These are phyloP conservation scores for Gardenia jasminoides DNA, from an alignment of 257 asterid genomes.

Conservation along the genomic window DNA sequence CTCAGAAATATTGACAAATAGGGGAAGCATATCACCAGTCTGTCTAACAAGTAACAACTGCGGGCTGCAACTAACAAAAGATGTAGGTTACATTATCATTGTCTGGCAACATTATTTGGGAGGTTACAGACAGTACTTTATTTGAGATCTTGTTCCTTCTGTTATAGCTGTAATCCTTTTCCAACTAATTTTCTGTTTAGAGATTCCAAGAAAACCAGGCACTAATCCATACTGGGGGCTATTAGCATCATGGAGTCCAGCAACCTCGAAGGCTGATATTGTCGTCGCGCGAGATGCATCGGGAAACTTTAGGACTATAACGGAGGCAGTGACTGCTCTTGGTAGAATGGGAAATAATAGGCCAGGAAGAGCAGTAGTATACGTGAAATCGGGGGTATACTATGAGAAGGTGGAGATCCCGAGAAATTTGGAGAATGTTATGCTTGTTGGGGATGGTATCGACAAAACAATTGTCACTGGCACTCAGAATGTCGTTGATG, in stretches of 20 bases:
- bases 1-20: no score
- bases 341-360: conserved; percentile 36
- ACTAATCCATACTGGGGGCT: conserved; percentile 29
- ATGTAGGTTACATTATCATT: no score
- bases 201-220: conserved; percentile 14
- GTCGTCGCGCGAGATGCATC: conserved; percentile 75
- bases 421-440: conserved; percentile 41
- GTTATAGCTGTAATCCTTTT: no score
- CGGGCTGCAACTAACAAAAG: no score
- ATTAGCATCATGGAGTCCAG: conserved; percentile 49
- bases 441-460: conserved; percentile 82
- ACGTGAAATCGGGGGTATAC: conserved; percentile 57
- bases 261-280: conserved; percentile 45
- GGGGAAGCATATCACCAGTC: no score
- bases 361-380: conserved; percentile 38
- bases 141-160: no score
- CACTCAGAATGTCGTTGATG: conserved; percentile 48
- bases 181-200: background rate
- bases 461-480: conserved; percentile 62
- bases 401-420: conserved; percentile 54
- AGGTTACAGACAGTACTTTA: no score
- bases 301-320: conserved; percentile 50
- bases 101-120: no score
- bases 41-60: no score
- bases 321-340: conserved; percentile 52